Base-by-base conservation (phyloP, 805 yeast genomes). In the Saccharomycopsis vini region DNA sequence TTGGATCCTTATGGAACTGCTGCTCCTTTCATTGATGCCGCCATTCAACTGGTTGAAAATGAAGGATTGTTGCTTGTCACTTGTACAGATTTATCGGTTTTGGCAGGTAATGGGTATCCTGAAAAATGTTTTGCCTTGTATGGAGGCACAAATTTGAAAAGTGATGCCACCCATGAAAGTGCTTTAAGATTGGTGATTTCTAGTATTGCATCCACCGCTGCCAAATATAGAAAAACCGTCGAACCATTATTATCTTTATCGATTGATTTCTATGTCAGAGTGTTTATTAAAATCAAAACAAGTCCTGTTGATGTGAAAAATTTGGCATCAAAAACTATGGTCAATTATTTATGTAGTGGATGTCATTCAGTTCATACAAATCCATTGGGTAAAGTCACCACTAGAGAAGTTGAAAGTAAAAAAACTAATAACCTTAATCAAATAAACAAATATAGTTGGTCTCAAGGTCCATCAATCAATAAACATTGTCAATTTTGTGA, bases 1-100 rank as follows among this genome's bases (percentile, higher is more conserved):
- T 70, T 92, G 41, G 99, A 92, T 62, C 99, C 99, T 0, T 92
- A 92, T 58, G 99, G 99, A 24, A 82, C 97, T 0, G 98, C 96
- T 0, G 77, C 96, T 0, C 98, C 98, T 5, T 92, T 92, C 59
- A 71, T 92, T 23, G 98, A 92, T 60, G 77, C 92, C 26, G 97
- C 97, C 0, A 68, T 92, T 26, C 95, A 87, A 56, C 67, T 81
- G 26, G 73, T 89, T n/a, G 74, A 73, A 39, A 88, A 89, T 52
- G 89, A 81, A 44, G 99, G 97, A 1, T 56, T 92, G 35, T 62
- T 92, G 52, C 66, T 92, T 40, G 90, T 92, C 3, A 92, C 99
- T 0, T 92, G 98, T 61, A 92, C 99, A 0, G 99, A 92, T 64
- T 72, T 94, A 13, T 95, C 95, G 0, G 96, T 92, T 1, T 69